phyloP scores from a whole-genome alignment of 768 basidiomycete species.

The Naganishia randhawae region DNA sequence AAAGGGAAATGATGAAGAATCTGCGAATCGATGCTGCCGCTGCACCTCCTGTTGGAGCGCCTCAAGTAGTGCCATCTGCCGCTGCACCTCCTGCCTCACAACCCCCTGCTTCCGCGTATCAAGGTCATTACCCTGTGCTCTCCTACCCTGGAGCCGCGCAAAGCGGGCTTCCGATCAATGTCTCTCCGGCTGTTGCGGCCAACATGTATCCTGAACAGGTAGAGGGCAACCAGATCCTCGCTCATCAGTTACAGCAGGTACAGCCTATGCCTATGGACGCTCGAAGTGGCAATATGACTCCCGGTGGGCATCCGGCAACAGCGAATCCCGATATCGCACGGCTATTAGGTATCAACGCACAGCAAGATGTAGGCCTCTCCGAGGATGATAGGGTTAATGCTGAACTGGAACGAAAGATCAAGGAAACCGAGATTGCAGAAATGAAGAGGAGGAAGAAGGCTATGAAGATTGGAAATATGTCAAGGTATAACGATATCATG shows the following conservation, averaged over 20 bases:
- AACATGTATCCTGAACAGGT: neutral
- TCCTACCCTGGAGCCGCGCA: neutral
- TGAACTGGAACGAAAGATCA: constrained; percentile 37
- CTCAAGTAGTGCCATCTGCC: neutral
- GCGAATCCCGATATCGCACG: constrained; percentile 7
- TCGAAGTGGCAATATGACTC: neutral
- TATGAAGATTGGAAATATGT: constrained; percentile 46
- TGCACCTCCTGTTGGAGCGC: neutral
- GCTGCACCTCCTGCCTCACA: neutral
- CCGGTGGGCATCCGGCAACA: neutral
- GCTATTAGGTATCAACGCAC: constrained; percentile 5
- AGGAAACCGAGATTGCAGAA: constrained; percentile 38
- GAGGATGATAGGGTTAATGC: constrained; percentile 29
- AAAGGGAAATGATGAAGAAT: constrained; percentile 43
- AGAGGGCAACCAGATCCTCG: neutral
- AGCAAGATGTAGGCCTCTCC: neutral
- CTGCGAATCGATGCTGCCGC: constrained; percentile 25
- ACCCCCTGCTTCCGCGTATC: constrained; percentile 16
- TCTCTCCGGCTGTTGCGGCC: constrained; percentile 8
- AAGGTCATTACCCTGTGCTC: neutral
- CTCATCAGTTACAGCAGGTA: constrained; percentile 34
- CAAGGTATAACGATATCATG: constrained; percentile 51
- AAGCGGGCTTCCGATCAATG: constrained; percentile 14
- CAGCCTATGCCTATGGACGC: neutral
- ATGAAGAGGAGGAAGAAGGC: constrained; percentile 36